Evolutionary conservation across 2,329 filamentous ascomycete genomes (phyloP).

Genomic region (Dryadomyces sulphureus): DNA sequence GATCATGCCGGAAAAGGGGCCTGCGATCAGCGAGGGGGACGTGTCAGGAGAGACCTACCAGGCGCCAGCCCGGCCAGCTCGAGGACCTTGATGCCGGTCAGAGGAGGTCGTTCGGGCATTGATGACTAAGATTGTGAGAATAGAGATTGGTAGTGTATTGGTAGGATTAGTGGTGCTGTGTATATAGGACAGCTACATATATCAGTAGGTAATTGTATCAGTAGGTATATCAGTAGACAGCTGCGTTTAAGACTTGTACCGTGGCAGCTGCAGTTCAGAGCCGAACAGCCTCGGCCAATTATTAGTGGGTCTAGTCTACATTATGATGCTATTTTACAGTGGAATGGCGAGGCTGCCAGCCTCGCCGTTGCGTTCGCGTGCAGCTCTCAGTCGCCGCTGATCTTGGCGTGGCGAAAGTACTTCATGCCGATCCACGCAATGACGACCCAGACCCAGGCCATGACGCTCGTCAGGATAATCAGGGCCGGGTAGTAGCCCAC

Average conservation of each 20-base stretch:
- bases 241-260: too few relatives aligned
- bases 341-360: neutral
- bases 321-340: neutral
- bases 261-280: too few relatives aligned
- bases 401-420: constrained; percentile 95
- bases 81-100: constrained; percentile 39
- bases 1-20: constrained; percentile 76
- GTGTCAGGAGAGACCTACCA: constrained; percentile 24
- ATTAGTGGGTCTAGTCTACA: too few relatives aligned
- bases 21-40: constrained; percentile 21
- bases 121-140: too few relatives aligned
- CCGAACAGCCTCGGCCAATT: too few relatives aligned
- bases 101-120: constrained; percentile 15
- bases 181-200: too few relatives aligned
- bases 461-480: constrained; percentile 82
- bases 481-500: constrained; percentile 93
- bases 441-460: constrained; percentile 98
- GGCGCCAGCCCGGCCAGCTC: constrained; percentile 49
- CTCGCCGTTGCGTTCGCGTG: neutral
- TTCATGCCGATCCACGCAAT: constrained; percentile 99
- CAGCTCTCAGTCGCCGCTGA: constrained; percentile 41
- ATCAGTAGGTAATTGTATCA: too few relatives aligned
- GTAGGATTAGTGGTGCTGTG: too few relatives aligned
- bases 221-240: too few relatives aligned
- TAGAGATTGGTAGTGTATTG: too few relatives aligned